Base-by-base conservation (phyloP, 2,329 filamentous ascomycete species). In the Graphiopsis chlorocephala region DNA sequence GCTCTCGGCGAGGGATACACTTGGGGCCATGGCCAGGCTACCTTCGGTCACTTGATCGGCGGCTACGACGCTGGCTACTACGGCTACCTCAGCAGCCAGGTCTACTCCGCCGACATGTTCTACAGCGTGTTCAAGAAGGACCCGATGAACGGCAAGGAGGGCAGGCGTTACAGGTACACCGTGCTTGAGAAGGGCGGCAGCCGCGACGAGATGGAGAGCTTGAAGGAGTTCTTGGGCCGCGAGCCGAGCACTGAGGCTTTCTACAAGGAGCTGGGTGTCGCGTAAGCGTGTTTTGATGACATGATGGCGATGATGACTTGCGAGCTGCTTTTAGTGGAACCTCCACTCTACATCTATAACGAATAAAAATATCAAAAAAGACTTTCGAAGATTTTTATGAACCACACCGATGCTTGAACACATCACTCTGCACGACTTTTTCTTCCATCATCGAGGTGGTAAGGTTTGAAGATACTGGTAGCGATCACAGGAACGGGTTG, bases 11-110 rank as follows among this genome's bases (percentile, higher is more conserved):
- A 85, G 65, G 71, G 71, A 11, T 74, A 78, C 6, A 76, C 71
- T 17, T 93, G 90, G 90, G 91, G 90, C 47, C 85, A 93, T 71
- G 90, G 91, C 14, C 87, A 93, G 73, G 90, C 90, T 6, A 92
- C 88, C 0, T 93, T 95, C 73, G 90, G 91, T 17, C 91, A 95
- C 77, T 82, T 94, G 68, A 91, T 94, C 66, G 90, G 90, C 61
- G 91, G 91, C 1, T 95, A 95, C 73, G 91, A 94, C 76, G 91
- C 91, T 31, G 90, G 91, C 50, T 94, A 94, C 80, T 95, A 95
- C 76, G 83, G 81, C 58, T 84, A 84, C 68, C 74, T 84, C 35
- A 89, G 86, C 68, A 92, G 89, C 1, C 86, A 92, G 76, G 92
- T 95, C 20, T 95, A 93, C 79, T 91, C 88, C 25, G 85, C 89